Base-by-base conservation (phyloP, 2,329 filamentous ascomycete species). In the Ophiostoma perfectum region DNA sequence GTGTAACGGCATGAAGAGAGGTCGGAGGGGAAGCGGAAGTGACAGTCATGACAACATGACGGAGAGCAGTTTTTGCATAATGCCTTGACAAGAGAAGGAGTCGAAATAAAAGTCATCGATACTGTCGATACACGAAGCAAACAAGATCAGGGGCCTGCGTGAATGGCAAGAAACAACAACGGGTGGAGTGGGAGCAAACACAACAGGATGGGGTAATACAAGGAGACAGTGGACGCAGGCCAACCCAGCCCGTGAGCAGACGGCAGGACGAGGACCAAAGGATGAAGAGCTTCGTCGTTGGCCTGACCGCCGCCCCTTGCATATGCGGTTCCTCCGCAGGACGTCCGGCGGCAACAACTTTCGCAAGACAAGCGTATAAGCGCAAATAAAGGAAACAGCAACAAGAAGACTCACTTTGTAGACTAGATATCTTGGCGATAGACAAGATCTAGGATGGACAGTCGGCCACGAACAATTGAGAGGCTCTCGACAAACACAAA, bases 161-260 rank as follows among this genome's bases (percentile, higher is more conserved):
- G n/a, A 2, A 18, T 55, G 49, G 6, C 18, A 36, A 68, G 49
- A 16, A 41, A 18, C 12, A 45, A 65, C 2, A 39, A 64, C 44
- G 16, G 44, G 7, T 49, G 11, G 49, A 39, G n/a, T 27, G 27
- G 11, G 12, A 49, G 6, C 36, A 66, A 66, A 44, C 27, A 39
- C 45, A 41, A 36, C 41, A 64, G 14, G n/a, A 64, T 16, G 63
- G 18, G n/a, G 63, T 47, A 42, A 45, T 64, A 64, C 62, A 64
- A 14, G 41, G 16, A 36, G 63, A 27, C 39, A 16, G 63, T 11
- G n/a, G 11, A 36, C 16, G 18, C 39, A 27, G 4, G n/a, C 62
- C 63, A 63, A 42, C 60, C 58, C 14, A 16, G 58, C 5, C 52
- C 27, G 14, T 5, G 27, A 38, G 7, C 14, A n/a, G 58, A 18